A percentile compares a stretch with the other conserved stretches of the same genome.
These are phyloP conservation scores for Coemansia nantahalensis DNA, from an alignment of 192 early-diverging fungal species.

Conservation along the genomic window DNA sequence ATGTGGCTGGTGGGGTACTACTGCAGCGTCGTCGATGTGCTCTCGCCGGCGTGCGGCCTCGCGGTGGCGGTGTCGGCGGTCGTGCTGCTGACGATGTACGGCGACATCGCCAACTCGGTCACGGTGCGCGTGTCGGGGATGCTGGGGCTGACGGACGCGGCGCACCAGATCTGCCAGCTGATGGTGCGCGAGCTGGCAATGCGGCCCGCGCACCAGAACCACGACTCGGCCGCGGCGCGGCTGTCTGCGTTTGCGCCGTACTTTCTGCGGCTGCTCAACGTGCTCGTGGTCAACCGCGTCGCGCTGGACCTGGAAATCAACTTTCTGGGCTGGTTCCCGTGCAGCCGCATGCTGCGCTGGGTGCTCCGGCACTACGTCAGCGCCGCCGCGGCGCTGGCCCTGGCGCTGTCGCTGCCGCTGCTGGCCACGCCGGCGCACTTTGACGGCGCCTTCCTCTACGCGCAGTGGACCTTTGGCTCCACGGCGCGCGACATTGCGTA, in stretches of 20 bases:
- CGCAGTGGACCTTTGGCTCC: conserved; percentile 47
- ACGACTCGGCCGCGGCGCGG: conserved; percentile 21
- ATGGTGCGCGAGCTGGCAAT: conserved; percentile 34
- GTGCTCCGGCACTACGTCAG: conserved; percentile 30
- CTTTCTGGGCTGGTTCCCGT: conserved; percentile 39
- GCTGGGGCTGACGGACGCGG: conserved; percentile 37
- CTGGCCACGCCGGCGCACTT: conserved; percentile 31
- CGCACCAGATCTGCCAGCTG: conserved; percentile 37
- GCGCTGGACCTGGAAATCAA: conserved; percentile 44
- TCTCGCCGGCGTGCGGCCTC: conserved; percentile 45
- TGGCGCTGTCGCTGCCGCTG: conserved; percentile 26
- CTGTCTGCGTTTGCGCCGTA: conserved; percentile 33
- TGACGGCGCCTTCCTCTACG: conserved; percentile 21
- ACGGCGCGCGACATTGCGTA: conserved; percentile 18
- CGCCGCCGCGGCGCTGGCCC: conserved; percentile 14
- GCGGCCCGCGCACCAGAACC: conserved; percentile 7
- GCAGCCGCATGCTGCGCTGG: conserved; percentile 32
- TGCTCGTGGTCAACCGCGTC: conserved; percentile 34
- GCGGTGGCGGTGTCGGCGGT: conserved; percentile 32
- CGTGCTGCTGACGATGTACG: conserved; percentile 43
- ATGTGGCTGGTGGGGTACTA: conserved; percentile 44
- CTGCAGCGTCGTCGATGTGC: conserved; percentile 34
- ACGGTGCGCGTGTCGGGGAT: conserved; percentile 44
- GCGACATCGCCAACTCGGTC: conserved; percentile 29
- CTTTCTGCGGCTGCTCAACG: conserved; percentile 40